A percentile compares a stretch with the other conserved stretches of the same genome.
These are phyloP conservation scores for Adansonia rubrostipa DNA, from an alignment of 441 rosid genomes.

Conservation along the genomic window DNA sequence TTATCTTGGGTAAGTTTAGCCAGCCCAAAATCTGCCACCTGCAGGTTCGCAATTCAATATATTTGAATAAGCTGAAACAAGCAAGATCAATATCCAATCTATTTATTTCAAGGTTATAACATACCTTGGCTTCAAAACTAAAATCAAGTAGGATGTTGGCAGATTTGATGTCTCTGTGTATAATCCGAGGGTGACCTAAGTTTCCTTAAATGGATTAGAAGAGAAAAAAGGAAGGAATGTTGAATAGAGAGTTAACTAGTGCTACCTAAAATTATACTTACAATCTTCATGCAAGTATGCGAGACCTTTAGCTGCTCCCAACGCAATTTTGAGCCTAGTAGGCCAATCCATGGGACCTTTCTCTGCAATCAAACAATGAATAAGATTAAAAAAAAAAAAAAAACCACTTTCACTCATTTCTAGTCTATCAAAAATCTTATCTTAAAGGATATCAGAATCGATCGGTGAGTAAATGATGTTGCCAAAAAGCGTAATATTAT, in stretches of 20 bases:
- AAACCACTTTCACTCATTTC: not conserved
- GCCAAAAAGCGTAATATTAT: not conserved
- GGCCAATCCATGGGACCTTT: slow-evolving; percentile 68
- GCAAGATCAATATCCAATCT: not conserved
- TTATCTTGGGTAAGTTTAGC: slow-evolving; percentile 75
- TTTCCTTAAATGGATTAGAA: slow-evolving; percentile 4
- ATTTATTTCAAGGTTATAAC: not conserved
- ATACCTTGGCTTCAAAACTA: slow-evolving; percentile 71
- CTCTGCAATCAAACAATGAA: slow-evolving; percentile 42
- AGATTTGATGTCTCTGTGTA: slow-evolving; percentile 87
- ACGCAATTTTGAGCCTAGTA: slow-evolving; percentile 67
- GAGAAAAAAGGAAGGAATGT: not conserved
- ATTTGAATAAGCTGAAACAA: not conserved
- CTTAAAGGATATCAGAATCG: not conserved
- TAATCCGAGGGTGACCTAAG: slow-evolving; percentile 81
- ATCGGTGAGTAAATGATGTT: not conserved
- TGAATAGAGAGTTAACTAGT: not conserved
- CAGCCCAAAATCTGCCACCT: slow-evolving; percentile 93
- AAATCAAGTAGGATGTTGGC: slow-evolving; percentile 79
- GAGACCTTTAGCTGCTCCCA: slow-evolving; percentile 88
- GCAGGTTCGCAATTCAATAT: not conserved
- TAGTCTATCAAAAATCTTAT: not conserved
- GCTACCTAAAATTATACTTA: slow-evolving; percentile 33
- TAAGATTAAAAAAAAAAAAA: not conserved
- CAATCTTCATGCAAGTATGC: slow-evolving; percentile 95